These are phyloP conservation scores for Ophiostoma himal-ulmi DNA, from an alignment of 2,329 filamentous ascomycete species.

Conservation along the genomic window DNA sequence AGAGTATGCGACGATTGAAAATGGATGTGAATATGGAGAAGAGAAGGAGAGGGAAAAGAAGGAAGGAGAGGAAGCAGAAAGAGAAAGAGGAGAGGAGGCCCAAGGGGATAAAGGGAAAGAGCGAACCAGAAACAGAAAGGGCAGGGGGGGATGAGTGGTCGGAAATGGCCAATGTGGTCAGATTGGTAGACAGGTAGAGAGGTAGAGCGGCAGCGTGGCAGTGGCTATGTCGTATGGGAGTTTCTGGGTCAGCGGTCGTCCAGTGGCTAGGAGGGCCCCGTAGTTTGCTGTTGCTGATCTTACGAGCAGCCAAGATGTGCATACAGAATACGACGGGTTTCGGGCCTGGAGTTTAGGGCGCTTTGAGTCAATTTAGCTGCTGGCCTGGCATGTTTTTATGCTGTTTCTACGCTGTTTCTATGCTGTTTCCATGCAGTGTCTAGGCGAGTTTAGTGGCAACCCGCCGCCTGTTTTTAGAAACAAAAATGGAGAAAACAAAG, in stretches of 20 bases:
- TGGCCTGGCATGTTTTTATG: background rate
- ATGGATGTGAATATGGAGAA: background rate
- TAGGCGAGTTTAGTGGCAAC: background rate
- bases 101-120: slow-evolving; percentile 11
- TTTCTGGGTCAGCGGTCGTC: slow-evolving; percentile 11
- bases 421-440: slow-evolving; percentile 3
- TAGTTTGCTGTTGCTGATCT: background rate
- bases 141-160: slow-evolving; percentile 5
- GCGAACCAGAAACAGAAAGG: slow-evolving; percentile 9
- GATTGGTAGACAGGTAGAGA: background rate
- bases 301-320: too few relatives aligned
- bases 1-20: background rate
- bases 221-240: background rate
- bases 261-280: slow-evolving; percentile 2
- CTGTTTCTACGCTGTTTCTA: slow-evolving; percentile 1
- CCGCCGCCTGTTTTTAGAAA: slow-evolving; percentile 21
- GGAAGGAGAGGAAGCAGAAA: background rate
- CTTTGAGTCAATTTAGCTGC: background rate
- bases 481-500: slow-evolving; percentile 3
- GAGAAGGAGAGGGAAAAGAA: slow-evolving; percentile 5
- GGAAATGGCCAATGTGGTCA: slow-evolving; percentile 10
- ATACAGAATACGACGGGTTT: background rate
- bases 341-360: background rate
- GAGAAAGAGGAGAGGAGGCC: slow-evolving; percentile 13
- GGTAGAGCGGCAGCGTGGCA: background rate